Base-by-base conservation (phyloP, 2,329 filamentous ascomycete genomes). In the Thermoascus crustaceus region DNA sequence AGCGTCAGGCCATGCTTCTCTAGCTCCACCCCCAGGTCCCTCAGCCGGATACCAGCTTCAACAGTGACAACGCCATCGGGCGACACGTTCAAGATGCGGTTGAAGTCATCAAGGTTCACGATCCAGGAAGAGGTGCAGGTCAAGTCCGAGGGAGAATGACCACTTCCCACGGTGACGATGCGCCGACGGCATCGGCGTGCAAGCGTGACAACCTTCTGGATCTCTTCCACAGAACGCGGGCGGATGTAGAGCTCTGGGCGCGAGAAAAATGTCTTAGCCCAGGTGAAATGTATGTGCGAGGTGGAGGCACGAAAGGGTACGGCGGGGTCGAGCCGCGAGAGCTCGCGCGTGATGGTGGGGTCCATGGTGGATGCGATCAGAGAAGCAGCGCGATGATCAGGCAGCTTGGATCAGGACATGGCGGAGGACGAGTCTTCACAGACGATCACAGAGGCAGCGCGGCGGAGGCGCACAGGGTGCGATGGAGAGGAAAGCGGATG, bases 71-170 rank as follows among this genome's bases (percentile, higher is more conserved):
- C 63, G 34, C 78, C 79, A 24, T 75, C 68, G 34, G 61, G 63
- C 53, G 94, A 78, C 32, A 93, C 70, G 5, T 77, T 72, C 32
- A 94, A 55, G 19, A 96, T 73, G 35, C 74, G 69, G 54, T 77
- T 78, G 64, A 85, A 85, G 45, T 82, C 73, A 67, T 98, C 91
- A 42, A 98, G 76, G 58, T 95, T 96, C 48, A 96, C 70, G 55
- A 95, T 79, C 91, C 91, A 96, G 44, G 83, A 85, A 10, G 85
- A 91, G 4, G 88, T 94, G 63, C 86, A 94, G 4, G 89, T 96
- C 27, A 98, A 67, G 53, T 89, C 82, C 45, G 83, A 93, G 5
- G 89, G 91, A 36, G 88, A 95, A 67, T 98, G 89, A 37, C 80
- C 86, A 50, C 83, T 89, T 40, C 91, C 89, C n/a, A 88, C 82